Percentiles rank a stretch among this genome's conserved stretches.
Evolutionary conservation across 257 asterid genomes (phyloP).

Genomic region (Coffea canephora): DNA sequence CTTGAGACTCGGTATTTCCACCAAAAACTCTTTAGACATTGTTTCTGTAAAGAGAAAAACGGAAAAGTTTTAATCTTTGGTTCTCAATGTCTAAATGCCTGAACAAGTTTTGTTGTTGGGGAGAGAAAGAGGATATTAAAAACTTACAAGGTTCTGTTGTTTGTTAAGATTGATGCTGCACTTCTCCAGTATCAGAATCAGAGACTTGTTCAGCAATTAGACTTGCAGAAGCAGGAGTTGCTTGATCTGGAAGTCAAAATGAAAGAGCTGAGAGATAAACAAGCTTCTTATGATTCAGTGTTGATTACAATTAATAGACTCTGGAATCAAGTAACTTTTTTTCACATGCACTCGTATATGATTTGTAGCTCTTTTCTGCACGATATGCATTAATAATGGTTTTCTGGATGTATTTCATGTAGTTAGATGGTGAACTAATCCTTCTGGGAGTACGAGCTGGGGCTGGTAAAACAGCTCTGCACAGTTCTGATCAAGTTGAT

Average conservation of each 20-base stretch:
- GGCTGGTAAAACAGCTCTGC: constrained; percentile 51
- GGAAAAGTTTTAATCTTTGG: too few relatives aligned
- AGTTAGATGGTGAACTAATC: constrained; percentile 77
- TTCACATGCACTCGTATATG: constrained; percentile 8
- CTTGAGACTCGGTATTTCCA: too few relatives aligned
- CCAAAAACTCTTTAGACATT: too few relatives aligned
- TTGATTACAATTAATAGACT: constrained; percentile 67
- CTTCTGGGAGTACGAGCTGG: constrained; percentile 76
- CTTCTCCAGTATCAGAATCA: constrained; percentile 96
- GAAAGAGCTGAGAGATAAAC: constrained; percentile 64
- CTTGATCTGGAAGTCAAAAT: constrained; percentile 74
- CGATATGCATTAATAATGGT: constrained; percentile 22
- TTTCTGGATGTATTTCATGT: constrained; percentile 27
- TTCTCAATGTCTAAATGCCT: too few relatives aligned
- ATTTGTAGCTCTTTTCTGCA: constrained; percentile 9
- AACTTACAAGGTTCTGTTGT: constrained; percentile 13
- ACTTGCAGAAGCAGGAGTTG: constrained; percentile 74
- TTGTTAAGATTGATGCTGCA: constrained; percentile 82
- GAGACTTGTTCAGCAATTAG: constrained; percentile 86
- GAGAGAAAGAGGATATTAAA: not conserved
- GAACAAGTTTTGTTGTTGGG: not conserved
- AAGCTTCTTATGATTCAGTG: constrained; percentile 66
- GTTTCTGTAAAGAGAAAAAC: too few relatives aligned
- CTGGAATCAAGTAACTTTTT: constrained; percentile 77
- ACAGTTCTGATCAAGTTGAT: constrained; percentile 53